phyloP scores from a whole-genome alignment of 2,329 filamentous ascomycete genomes.

The Claviceps lovelessii region DNA sequence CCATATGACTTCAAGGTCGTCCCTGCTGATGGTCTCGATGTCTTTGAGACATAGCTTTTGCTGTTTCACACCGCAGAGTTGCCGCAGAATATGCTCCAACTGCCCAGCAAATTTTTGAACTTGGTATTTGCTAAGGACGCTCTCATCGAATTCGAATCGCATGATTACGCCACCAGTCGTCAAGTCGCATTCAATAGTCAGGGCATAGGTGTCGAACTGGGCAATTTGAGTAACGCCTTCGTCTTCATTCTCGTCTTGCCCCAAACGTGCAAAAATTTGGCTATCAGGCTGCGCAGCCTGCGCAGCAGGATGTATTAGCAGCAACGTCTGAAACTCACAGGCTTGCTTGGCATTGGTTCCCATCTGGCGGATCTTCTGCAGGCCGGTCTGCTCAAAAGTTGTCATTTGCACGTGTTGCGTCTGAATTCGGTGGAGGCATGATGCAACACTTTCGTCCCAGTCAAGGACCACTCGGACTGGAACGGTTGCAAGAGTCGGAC shows the following conservation, averaged over 20 bases:
- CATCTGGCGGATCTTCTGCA: conserved; percentile 15
- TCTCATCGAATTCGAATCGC: neutral
- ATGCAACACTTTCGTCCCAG: conserved; percentile 5
- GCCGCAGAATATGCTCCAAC: conserved; percentile 1
- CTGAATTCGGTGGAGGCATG: conserved; percentile 10
- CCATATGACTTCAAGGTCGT: conserved; percentile 6
- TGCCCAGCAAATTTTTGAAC: neutral
- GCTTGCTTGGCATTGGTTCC: conserved; percentile 4
- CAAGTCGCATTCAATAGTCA: conserved; percentile 2
- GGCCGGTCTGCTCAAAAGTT: conserved; percentile 13
- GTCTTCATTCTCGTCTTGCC: neutral
- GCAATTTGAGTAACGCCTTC: neutral
- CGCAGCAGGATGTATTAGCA: conserved; percentile 2
- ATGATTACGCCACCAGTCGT: neutral
- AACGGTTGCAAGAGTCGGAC: conserved; percentile 16
- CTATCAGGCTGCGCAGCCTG: neutral
- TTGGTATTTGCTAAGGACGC: neutral
- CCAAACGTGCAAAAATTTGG: neutral
- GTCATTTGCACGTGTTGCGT: conserved; percentile 12
- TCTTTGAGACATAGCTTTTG: neutral
- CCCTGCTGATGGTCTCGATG: neutral
- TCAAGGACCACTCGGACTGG: conserved; percentile 9
- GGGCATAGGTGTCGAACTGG: conserved; percentile 1
- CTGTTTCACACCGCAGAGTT: neutral
- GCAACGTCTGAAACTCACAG: conserved; percentile 9